Evolutionary conservation across 2,329 filamentous ascomycete species (phyloP), one percentile per base, ranked within the genome.

Genomic region (Colletotrichum karsti): DNA sequence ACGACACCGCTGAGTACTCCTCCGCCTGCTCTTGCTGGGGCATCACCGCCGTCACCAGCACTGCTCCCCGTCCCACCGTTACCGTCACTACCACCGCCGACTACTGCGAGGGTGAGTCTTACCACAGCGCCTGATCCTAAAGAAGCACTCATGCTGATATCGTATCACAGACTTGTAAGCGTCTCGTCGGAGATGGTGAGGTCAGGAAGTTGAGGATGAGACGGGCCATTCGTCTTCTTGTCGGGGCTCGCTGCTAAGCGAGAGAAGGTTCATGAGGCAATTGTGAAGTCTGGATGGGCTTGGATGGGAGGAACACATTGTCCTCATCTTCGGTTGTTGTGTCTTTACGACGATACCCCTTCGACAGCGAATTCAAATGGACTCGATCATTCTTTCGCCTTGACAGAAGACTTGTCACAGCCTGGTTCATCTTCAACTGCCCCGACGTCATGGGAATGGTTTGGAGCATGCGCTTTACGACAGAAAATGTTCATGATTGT

Each of bases 11-110:
- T 33, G 73, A 74, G 51, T 84, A 82, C 76, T 75, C 80, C 33
- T 80, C 81, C 39, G 82, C 79, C 59, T 84, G 82, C 79, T 76
- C 75, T 58, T 84, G 82, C 79, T 84, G 78, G 76, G 81, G 82
- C 54, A 77, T 84, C 74, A 83, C 81, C 41, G 76, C 76, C 39
- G 69, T 73, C 26, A 76, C 79, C 50, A 77, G 75, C 64, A 83
- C 81, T 10, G 81, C 78, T 59, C 72, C 79, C 28, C 73, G 71
- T 37, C 78, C 81, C 24, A 83, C 81, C 66, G 74, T 76, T 61
- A 83, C 81, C 30, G 78, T 82, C 63, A 83, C 81, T 65, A 78
- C 76, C 65, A 82, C 80, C 54, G 72, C 74, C 71, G 79, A 82
- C 74, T 80, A 76, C 73, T 83, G 81, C 75, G 80, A 81, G 63